These are phyloP conservation scores for Phaffomyces opuntiae DNA, from an alignment of 805 yeast genomes.

Conservation along the genomic window DNA sequence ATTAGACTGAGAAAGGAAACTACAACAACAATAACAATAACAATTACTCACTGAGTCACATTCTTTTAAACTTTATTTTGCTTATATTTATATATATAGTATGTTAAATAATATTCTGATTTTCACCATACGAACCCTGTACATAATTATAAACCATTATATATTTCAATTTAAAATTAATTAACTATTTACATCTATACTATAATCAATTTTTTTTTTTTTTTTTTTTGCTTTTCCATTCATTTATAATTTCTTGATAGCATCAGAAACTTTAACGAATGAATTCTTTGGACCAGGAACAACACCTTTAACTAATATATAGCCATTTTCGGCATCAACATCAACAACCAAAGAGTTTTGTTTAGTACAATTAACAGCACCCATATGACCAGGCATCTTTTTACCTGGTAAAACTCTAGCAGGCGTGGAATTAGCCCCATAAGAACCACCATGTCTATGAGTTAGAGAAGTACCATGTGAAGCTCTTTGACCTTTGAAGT, in stretches of 20 bases:
- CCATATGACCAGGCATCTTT: conserved; percentile 98
- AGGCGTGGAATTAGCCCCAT: conserved; percentile 92
- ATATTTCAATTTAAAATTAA: too few relatives aligned
- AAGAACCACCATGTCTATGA: conserved; percentile 96
- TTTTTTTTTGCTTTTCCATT: not conserved
- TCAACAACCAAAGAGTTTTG: conserved; percentile 73
- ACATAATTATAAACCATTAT: too few relatives aligned
- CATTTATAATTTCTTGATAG: conserved; percentile 41
- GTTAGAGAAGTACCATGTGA: conserved; percentile 92
- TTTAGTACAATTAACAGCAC: conserved; percentile 64
- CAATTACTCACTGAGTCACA: too few relatives aligned
- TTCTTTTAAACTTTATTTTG: too few relatives aligned
- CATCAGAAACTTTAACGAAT: conserved; percentile 63
- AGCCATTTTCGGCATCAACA: conserved; percentile 75
- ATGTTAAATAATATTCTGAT: too few relatives aligned
- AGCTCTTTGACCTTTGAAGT: conserved; percentile 83
- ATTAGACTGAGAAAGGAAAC: too few relatives aligned
- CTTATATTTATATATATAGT: too few relatives aligned
- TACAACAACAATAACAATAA: too few relatives aligned
- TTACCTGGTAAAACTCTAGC: conserved; percentile 95
- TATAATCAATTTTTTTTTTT: not conserved
- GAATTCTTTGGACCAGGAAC: conserved; percentile 85
- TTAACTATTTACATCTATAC: not conserved
- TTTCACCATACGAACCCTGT: too few relatives aligned
- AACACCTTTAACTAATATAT: conserved; percentile 78